Evolutionary conservation across 2,329 filamentous ascomycete genomes (phyloP), one percentile per base, ranked within the genome.

Genomic region (Stagonosporopsis cucurbitacearum): DNA sequence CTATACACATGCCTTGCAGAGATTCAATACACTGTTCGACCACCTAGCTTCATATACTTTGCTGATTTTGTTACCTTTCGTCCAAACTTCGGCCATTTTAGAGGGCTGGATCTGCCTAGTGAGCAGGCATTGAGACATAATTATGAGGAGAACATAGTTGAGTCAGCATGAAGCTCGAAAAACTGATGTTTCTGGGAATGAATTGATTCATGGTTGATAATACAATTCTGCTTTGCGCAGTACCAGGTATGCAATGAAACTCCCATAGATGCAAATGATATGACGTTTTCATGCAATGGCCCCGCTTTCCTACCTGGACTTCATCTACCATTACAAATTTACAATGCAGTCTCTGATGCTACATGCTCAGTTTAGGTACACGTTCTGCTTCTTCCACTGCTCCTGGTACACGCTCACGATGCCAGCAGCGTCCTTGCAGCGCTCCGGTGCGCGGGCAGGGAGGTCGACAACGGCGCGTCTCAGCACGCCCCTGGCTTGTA

Each of bases 401-500:
- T 73, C 69, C 4, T 66, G 67, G 33, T 72, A 55, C 19, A 73
- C 69, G 25, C 55, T 61, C 22, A 75, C 65, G 9, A 69, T 61
- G 5, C 65, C 68, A 6, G 71, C 73, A 4, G 71, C 65, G 13
- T 68, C 63, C 33, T 58, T 58, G 43, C 64, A 64, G 32, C 61
- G 64, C 20, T 57, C 51, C 6, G 70, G 69, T 22, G 70, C 70
- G 17, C 67, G 69, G 6, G 58, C 74, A 2, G 91, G 92, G 44
- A 95, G 88, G 12, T 91, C 88, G n/a, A 95, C 75, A 23, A 94
- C 78, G 0, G 90, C 90, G 47, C 85, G 80, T 33, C 86, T 81
- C 62, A 97, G 73, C 1, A 91, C 86, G 0, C 85, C 88, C n/a
- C 90, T 73, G 0, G 86, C 93, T 7, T 89, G 86, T 45, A 86